These are phyloP conservation scores for Rhodotorula babjevae DNA, from an alignment of 768 basidiomycete species.

Conservation along the genomic window DNA sequence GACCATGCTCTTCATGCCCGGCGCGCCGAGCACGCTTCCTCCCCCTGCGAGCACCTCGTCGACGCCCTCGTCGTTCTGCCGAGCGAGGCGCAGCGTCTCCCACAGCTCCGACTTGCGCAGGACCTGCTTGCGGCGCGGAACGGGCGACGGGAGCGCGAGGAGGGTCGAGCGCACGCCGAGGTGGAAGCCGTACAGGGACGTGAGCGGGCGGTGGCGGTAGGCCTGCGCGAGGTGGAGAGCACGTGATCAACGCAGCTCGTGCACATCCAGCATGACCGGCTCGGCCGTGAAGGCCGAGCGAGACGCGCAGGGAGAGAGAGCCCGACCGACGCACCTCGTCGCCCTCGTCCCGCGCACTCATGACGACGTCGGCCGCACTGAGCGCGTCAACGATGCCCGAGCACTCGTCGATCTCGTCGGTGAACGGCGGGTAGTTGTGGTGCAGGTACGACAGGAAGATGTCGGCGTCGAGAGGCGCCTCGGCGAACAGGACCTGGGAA, in stretches of 20 bases:
- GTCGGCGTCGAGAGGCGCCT: slow-evolving; percentile 85
- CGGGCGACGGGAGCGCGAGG: slow-evolving; percentile 82
- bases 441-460: slow-evolving; percentile 85
- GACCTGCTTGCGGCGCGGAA: slow-evolving; percentile 71
- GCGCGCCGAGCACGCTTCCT: not conserved
- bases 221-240: not conserved
- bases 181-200: slow-evolving; percentile 80
- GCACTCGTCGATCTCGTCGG: slow-evolving; percentile 68
- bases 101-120: slow-evolving; percentile 84
- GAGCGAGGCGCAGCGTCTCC: slow-evolving; percentile 48
- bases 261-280: too few species aligned
- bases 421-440: slow-evolving; percentile 87
- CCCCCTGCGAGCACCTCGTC: slow-evolving; percentile 10
- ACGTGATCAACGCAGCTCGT: too few species aligned
- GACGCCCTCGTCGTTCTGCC: slow-evolving; percentile 31
- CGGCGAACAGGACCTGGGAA: slow-evolving; percentile 63
- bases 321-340: slow-evolving; percentile 30
- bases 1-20: slow-evolving; percentile 7
- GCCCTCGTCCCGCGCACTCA: slow-evolving; percentile 28
- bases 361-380: slow-evolving; percentile 67
- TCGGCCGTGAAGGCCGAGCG: not conserved
- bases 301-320: not conserved
- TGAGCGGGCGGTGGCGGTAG: slow-evolving; percentile 28
- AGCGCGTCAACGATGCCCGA: slow-evolving; percentile 66
- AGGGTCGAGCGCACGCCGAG: slow-evolving; percentile 72